These are phyloP conservation scores for Aureoboletus auriporus DNA, from an alignment of 768 basidiomycete genomes.

Conservation along the genomic window DNA sequence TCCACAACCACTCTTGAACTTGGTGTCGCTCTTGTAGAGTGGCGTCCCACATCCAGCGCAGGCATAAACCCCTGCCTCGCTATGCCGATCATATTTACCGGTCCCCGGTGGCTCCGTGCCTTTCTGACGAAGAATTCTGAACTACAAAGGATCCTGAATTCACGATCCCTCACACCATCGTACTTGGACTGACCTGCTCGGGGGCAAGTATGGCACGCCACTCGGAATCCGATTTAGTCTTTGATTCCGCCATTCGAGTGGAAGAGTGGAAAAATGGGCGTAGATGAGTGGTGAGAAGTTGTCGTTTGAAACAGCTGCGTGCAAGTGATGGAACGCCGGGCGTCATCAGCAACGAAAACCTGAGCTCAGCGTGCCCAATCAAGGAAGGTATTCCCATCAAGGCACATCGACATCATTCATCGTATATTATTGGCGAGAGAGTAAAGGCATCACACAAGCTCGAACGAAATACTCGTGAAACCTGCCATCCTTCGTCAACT, in stretches of 20 bases:
- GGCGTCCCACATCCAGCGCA: conserved; percentile 82
- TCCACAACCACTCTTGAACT: conserved; percentile 91
- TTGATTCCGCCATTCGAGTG: conserved; percentile 18
- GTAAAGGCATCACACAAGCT: conserved; percentile 55
- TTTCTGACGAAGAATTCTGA: conserved; percentile 79
- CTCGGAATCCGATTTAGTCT: conserved; percentile 63
- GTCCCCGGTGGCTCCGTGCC: conserved; percentile 80
- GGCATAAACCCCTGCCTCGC: conserved; percentile 61
- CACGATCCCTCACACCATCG: neutral
- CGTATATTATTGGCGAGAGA: conserved; percentile 1
- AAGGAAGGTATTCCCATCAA: too few relatives aligned
- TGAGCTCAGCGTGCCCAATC: too few relatives aligned
- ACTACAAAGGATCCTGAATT: conserved; percentile 41
- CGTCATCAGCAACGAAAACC: too few relatives aligned
- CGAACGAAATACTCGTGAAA: conserved; percentile 91
- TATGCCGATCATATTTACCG: conserved; percentile 75
- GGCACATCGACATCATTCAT: too few relatives aligned
- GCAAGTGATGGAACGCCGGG: neutral
- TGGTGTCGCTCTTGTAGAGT: conserved; percentile 84
- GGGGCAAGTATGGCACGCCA: conserved; percentile 80
- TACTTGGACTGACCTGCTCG: conserved; percentile 60
- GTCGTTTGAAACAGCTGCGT: neutral
- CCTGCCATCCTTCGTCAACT: conserved; percentile 79
- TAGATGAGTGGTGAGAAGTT: neutral
- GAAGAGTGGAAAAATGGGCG: conserved; percentile 5